Evolutionary conservation across 2,329 filamentous ascomycete species (phyloP).

Genomic region (Clarireedia monteithiana): DNA sequence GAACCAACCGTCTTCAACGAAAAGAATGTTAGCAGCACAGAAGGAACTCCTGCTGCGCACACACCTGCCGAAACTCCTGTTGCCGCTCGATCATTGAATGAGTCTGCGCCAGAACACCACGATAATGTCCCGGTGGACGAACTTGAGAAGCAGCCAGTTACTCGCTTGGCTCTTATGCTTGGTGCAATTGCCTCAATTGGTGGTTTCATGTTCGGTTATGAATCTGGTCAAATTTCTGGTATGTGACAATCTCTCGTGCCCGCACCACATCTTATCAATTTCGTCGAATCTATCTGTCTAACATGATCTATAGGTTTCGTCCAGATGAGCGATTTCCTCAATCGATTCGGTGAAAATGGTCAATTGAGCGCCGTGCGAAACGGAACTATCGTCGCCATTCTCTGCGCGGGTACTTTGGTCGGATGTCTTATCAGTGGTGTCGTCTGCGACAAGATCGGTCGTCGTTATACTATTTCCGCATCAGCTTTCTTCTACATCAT

Average conservation of each 20-base stretch:
- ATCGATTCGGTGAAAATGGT: slow-evolving; percentile 43
- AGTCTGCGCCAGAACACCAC: not conserved
- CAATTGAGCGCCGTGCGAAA: slow-evolving; percentile 49
- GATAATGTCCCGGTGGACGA: not conserved
- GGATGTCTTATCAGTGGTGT: slow-evolving; percentile 52
- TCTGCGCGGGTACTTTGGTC: slow-evolving; percentile 51
- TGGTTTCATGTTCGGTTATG: slow-evolving; percentile 47
- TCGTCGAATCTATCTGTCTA: not conserved
- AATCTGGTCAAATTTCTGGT: slow-evolving; percentile 39
- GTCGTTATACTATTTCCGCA: slow-evolving; percentile 52
- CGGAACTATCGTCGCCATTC: slow-evolving; percentile 56
- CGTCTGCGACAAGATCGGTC: slow-evolving; percentile 53
- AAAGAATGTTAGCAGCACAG: slow-evolving; percentile 8
- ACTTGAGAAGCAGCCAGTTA: slow-evolving; percentile 19
- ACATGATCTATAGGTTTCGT: slow-evolving; percentile 49
- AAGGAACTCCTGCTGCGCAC: slow-evolving; percentile 10
- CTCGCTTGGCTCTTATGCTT: slow-evolving; percentile 38
- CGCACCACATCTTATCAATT: not conserved
- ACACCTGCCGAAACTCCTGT: slow-evolving; percentile 10
- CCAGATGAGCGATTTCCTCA: slow-evolving; percentile 47
- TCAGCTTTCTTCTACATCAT: slow-evolving; percentile 52
- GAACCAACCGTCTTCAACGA: slow-evolving; percentile 4
- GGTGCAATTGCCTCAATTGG: slow-evolving; percentile 46
- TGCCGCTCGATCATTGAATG: slow-evolving; percentile 4
- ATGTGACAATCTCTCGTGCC: slow-evolving; percentile 16